Percentiles rank a stretch among this genome's conserved stretches.
These are phyloP conservation scores for Termitomyces sp. DNA, from an alignment of 768 basidiomycete genomes.

Conservation along the genomic window DNA sequence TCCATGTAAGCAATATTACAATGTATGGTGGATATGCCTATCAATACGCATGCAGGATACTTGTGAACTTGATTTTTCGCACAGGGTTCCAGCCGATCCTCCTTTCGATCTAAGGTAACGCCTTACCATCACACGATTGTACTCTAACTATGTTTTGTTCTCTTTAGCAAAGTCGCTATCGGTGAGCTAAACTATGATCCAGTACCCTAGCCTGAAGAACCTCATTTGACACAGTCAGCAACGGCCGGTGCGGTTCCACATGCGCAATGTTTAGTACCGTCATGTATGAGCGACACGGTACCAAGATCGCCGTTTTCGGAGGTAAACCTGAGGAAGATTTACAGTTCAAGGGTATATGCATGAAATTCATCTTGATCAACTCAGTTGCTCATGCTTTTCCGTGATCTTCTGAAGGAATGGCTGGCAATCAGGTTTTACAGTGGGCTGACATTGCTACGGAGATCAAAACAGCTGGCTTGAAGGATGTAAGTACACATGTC, in stretches of 20 bases:
- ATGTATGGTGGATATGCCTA: not conserved
- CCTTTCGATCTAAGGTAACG: constrained; percentile 38
- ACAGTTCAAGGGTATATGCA: constrained; percentile 41
- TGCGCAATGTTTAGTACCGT: constrained; percentile 59
- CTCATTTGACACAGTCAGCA: constrained; percentile 24
- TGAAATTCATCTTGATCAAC: not conserved
- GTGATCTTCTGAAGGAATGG: constrained; percentile 33
- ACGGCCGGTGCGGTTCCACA: constrained; percentile 51
- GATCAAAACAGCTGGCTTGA: constrained; percentile 51
- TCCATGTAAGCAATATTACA: constrained; percentile 29
- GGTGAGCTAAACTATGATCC: constrained; percentile 20
- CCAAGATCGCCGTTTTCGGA: constrained; percentile 50
- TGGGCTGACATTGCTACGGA: constrained; percentile 56
- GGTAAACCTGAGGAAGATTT: constrained; percentile 46
- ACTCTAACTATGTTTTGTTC: not conserved
- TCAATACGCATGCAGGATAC: constrained; percentile 27
- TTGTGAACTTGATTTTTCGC: constrained; percentile 30
- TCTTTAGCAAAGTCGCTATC: constrained; percentile 36
- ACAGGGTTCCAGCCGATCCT: constrained; percentile 36
- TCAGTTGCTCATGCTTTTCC: not conserved
- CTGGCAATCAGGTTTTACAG: constrained; percentile 58
- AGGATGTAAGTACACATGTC: constrained; percentile 28
- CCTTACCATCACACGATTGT: not conserved
- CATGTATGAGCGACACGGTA: constrained; percentile 51
- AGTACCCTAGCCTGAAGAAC: not conserved